A percentile compares a stretch with the other conserved stretches of the same genome.
These are phyloP conservation scores for Kurtzmaniella quercitrusa DNA, from an alignment of 1,139 yeast species.

Conservation along the genomic window DNA sequence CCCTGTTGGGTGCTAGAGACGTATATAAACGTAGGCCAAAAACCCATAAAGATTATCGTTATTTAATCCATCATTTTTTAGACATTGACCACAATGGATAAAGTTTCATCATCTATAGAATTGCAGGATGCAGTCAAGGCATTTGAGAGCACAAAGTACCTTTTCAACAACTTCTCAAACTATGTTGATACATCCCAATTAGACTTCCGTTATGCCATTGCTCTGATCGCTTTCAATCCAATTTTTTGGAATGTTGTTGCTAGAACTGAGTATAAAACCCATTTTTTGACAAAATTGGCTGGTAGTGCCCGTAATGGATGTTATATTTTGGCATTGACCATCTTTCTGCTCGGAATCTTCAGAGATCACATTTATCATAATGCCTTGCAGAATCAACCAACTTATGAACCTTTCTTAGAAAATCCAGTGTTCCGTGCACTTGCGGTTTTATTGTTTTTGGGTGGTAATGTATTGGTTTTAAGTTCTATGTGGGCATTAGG, in stretches of 20 bases:
- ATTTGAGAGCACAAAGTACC: conserved; percentile 14
- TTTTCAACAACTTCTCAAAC: conserved; percentile 17
- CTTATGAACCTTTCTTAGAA: conserved; percentile 47
- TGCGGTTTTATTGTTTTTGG: conserved; percentile 42
- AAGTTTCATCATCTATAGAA: neutral
- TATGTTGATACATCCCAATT: conserved; percentile 22
- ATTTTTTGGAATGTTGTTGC: conserved; percentile 95
- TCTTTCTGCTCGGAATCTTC: conserved; percentile 76
- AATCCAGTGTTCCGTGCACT: conserved; percentile 29
- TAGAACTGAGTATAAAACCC: conserved; percentile 73
- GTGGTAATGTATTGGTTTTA: conserved; percentile 77
- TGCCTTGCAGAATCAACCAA: conserved; percentile 50
- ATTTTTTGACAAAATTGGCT: conserved; percentile 66
- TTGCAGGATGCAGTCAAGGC: neutral
- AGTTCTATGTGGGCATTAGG: conserved; percentile 93
- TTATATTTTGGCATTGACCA: conserved; percentile 74
- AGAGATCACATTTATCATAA: conserved; percentile 74
- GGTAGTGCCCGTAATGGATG: conserved; percentile 76
- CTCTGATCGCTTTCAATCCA: conserved; percentile 83
- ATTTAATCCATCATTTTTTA: no score
- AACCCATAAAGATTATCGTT: no score
- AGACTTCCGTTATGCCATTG: conserved; percentile 36
- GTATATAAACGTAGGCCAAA: neutral
- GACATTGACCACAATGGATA: neutral
- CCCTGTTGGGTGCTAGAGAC: neutral